phyloP scores from a whole-genome alignment of 441 rosid species.

The Pelargonium citronellum region DNA sequence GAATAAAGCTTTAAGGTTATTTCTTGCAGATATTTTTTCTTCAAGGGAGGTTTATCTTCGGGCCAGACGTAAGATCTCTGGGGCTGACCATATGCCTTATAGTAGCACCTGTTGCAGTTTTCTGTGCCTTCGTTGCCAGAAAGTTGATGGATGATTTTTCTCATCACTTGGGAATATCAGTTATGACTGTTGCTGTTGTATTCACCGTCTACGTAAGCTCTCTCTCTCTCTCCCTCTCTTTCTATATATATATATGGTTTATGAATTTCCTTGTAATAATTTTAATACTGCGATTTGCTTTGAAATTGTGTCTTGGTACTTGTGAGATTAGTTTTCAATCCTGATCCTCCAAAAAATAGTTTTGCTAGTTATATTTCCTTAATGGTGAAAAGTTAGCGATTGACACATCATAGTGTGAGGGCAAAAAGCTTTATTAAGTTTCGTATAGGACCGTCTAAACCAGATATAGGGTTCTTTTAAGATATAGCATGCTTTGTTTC shows the following conservation, averaged over 20 bases:
- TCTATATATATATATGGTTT: too few relatives aligned
- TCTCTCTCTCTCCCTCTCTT: conserved; percentile 20
- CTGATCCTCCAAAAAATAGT: neutral
- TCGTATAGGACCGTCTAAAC: neutral
- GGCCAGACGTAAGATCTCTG: conserved; percentile 84
- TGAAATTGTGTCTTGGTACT: neutral
- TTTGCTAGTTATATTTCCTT: too few relatives aligned
- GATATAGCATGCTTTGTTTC: neutral
- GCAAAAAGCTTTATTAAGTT: neutral
- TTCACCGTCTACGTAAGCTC: conserved; percentile 57
- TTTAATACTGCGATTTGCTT: neutral
- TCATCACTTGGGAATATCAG: conserved; percentile 54
- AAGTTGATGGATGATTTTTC: conserved; percentile 67
- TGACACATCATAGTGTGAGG: neutral
- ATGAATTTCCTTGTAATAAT: neutral
- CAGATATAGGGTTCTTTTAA: neutral
- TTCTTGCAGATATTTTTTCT: conserved; percentile 60
- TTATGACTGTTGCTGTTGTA: conserved; percentile 48
- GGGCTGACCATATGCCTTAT: conserved; percentile 63
- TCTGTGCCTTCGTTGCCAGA: conserved; percentile 72
- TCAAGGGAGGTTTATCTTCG: conserved; percentile 79
- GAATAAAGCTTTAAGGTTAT: conserved; percentile 10
- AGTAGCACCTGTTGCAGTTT: conserved; percentile 58
- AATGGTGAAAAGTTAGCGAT: too few relatives aligned
- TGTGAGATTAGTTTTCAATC: neutral